Conservation (phyloP, 805 yeast genomes). For the Nakazawaea molendinolei region DNA sequence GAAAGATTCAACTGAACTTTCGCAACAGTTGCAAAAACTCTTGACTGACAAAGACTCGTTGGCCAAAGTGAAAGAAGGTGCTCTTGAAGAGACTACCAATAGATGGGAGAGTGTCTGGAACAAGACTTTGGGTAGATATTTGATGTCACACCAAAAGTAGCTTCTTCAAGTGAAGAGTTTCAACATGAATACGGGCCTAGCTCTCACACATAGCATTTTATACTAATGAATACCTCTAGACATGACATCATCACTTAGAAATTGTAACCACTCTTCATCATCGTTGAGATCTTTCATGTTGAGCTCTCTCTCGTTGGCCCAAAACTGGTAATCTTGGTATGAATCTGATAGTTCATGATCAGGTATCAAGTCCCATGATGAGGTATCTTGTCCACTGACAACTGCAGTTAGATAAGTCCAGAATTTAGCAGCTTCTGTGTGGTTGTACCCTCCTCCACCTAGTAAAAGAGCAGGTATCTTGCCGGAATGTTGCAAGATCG, state of each 20-base stretch:
- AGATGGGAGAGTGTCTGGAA: conserved; percentile 83
- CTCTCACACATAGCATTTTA: background rate
- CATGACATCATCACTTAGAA: conserved; percentile 15
- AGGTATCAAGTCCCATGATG: conserved; percentile 41
- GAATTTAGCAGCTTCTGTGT: conserved; percentile 51
- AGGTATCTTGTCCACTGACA: conserved; percentile 14
- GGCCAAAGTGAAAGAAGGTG: conserved; percentile 50
- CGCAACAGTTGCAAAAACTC: conserved; percentile 30
- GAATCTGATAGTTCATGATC: conserved; percentile 39
- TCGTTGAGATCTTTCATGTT: conserved; percentile 29
- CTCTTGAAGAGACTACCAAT: conserved; percentile 55
- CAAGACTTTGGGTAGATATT: conserved; percentile 29
- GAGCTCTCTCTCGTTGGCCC: conserved; percentile 29
- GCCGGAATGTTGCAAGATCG: conserved; percentile 20
- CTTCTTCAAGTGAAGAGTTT: too few relatives aligned
- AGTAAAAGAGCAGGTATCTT: conserved; percentile 37
- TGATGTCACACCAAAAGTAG: too few relatives aligned
- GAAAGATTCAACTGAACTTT: conserved; percentile 35
- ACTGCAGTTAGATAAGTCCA: conserved; percentile 41
- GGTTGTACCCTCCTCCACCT: conserved; percentile 79
- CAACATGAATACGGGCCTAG: too few relatives aligned
- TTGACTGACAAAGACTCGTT: conserved; percentile 22
- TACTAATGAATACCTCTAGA: conserved; percentile 6
- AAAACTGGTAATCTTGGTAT: conserved; percentile 42
- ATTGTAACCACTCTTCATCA: conserved; percentile 23